These are phyloP conservation scores for Pezicula carpinea DNA, from an alignment of 2,329 filamentous ascomycete species.

Conservation along the genomic window DNA sequence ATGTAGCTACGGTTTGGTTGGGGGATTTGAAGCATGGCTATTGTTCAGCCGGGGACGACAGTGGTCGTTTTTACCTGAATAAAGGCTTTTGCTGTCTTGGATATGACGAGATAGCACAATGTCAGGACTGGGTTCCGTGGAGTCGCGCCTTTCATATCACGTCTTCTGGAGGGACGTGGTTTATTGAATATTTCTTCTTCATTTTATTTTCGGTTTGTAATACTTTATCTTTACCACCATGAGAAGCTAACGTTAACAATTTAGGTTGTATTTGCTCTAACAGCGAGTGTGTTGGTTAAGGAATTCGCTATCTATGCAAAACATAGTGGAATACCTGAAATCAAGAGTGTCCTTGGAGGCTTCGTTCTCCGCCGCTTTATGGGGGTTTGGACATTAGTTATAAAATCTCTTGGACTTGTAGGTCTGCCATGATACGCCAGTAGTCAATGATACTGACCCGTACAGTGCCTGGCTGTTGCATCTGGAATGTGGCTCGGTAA, in stretches of 20 bases:
- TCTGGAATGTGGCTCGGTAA: slow-evolving; percentile 97
- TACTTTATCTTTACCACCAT: slow-evolving; percentile 26
- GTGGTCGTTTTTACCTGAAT: slow-evolving; percentile 86
- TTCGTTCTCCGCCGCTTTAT: slow-evolving; percentile 89
- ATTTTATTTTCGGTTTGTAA: slow-evolving; percentile 67
- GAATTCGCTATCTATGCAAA: slow-evolving; percentile 84
- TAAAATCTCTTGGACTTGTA: slow-evolving; percentile 86
- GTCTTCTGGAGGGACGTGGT: slow-evolving; percentile 67
- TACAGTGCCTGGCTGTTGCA: slow-evolving; percentile 78
- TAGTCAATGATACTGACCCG: slow-evolving; percentile 22
- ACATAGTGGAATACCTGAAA: slow-evolving; percentile 94
- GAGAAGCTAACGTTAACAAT: neutral
- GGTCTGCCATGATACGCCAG: slow-evolving; percentile 6
- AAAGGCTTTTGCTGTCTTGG: slow-evolving; percentile 91
- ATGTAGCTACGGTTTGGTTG: slow-evolving; percentile 88
- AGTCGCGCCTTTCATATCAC: slow-evolving; percentile 64
- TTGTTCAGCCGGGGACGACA: slow-evolving; percentile 71
- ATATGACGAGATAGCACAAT: slow-evolving; percentile 77
- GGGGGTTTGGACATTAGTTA: slow-evolving; percentile 80
- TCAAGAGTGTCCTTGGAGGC: slow-evolving; percentile 91
- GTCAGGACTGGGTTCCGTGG: slow-evolving; percentile 85
- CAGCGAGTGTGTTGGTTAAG: slow-evolving; percentile 74
- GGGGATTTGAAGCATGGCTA: slow-evolving; percentile 88
- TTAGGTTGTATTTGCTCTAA: slow-evolving; percentile 71
- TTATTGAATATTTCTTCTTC: slow-evolving; percentile 85